Evolutionary conservation across 768 basidiomycete genomes (phyloP), one percentile per base, ranked within the genome.

Genomic region (Rhodocollybia butyracea): DNA sequence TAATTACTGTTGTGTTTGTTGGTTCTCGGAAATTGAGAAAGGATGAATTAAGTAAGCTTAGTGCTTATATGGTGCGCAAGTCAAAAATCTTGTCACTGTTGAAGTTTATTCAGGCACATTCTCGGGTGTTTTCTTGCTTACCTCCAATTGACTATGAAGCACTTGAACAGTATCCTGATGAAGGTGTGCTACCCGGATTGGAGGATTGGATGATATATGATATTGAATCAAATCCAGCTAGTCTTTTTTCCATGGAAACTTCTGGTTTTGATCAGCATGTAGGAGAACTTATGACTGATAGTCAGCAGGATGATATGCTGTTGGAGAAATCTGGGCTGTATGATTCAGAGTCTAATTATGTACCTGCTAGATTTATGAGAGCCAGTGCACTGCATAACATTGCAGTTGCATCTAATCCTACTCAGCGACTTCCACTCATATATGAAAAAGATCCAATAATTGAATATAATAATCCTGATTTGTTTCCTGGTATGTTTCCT

Each of bases 381-480:
- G 22, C 45, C 13, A 6, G 19, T 46, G 7, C 45, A 21, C 5
- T 46, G 11, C 5, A 13, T 6, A 13, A 46, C 24, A 11, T 38
- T 11, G 17, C 17, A 15, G 29, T 3, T 19, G n/a, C 7, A 26
- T 66, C 12, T 43, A 41, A 5, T 17, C 57, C 1, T 40, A 51
- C 17, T 40, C 46, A 19, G 31, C 64, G 7, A 0, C 40, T 11
- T 27, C 22, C 2, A 29, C 60, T 10, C 52, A 62, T 6, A 19
- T 22, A 19, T 58, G 51, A 19, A 31, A 66, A 6, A 45, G 63
- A 43, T 24, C 31, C 22, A 61, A 60, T 46, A 22, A 13, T 5
- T 46, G 45, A 31, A 46, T 51, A 32, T 51, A n/a, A n/a, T n/a
- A n/a, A n/a, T n/a, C n/a, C n/a, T n/a, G n/a, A n/a, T n/a, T n/a